Evolutionary conservation across 768 basidiomycete genomes (phyloP).

Genomic region (Butyriboletus loyo): DNA sequence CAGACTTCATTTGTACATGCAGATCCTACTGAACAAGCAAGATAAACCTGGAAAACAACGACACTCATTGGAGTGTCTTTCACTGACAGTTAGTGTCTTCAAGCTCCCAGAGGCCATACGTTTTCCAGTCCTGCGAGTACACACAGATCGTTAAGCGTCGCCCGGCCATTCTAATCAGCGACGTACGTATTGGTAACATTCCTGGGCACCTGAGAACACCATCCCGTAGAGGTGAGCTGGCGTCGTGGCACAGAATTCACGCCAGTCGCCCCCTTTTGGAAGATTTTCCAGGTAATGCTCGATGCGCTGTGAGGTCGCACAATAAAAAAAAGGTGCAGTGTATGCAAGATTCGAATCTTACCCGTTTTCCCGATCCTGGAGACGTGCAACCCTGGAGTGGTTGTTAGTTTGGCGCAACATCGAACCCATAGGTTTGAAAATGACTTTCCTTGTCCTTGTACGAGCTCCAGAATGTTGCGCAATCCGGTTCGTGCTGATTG

Average conservation of each 20-base stretch:
- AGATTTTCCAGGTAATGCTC: slow-evolving; percentile 31
- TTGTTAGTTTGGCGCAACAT: background rate
- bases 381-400: slow-evolving; percentile 23
- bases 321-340: background rate
- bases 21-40: background rate
- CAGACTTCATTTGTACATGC: background rate
- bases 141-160: background rate
- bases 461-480: slow-evolving; percentile 26
- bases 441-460: slow-evolving; percentile 30
- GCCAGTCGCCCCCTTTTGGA: slow-evolving; percentile 27
- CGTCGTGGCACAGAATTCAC: slow-evolving; percentile 33
- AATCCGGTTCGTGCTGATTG: slow-evolving; percentile 28
- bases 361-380: slow-evolving; percentile 23
- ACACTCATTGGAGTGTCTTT: background rate
- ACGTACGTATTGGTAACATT: slow-evolving; percentile 24
- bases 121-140: background rate
- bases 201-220: slow-evolving; percentile 22
- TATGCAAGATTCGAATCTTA: background rate
- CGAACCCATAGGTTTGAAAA: background rate
- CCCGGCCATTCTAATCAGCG: too few relatives aligned
- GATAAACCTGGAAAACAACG: background rate
- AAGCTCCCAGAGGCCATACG: slow-evolving; percentile 26
- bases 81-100: slow-evolving; percentile 7
- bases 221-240: slow-evolving; percentile 25
- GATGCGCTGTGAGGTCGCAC: slow-evolving; percentile 17